Evolutionary conservation across 148 eudicot genomes (phyloP), one percentile per base, ranked within the genome.

Genomic region (Persicaria maculosa): DNA sequence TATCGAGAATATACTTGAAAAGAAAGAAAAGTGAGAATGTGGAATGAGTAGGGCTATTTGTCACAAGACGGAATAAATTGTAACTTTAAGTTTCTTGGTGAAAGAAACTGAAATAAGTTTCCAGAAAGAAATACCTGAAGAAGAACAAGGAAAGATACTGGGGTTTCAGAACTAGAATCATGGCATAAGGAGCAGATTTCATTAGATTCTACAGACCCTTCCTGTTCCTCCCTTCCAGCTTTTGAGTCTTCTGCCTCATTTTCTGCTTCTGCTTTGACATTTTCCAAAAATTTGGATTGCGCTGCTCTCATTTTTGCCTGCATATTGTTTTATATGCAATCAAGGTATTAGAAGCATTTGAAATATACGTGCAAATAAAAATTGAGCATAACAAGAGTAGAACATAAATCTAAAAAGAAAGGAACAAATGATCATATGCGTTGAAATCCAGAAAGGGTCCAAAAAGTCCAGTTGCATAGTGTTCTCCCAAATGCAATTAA

Each of bases 261-360:
- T 78, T 80, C 91, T 59, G 75, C 72, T 44, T 79, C 54, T 9
- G 86, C 83, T 76, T 85, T 79, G 65, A 85, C 50, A 80, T 79
- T 92, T 8, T 82, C 91, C 81, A 96, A 54, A 82, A 96, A 96
- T 76, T 90, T 96, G 31, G 97, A 89, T 61, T 96, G 99, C 77
- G 91, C 90, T 4, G 93, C 94, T 80, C 88, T 86, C 99, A 96
- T 96, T 83, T 90, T 92, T 72, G 90, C 97, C 99, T 96, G 88
- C 75, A 81, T 53, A 80, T 50, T 6, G 70, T 65, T 65, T 59
- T 59, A 59, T 43, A 43, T 15, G 9, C 19, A 40, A 65, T 40
- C 45, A 65, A 40, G 40, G 40, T 31, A 31, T 31, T 2, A 31
- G 2, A 31, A 31, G 40, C 40, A 31, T 31, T 31, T 31, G 40